phyloP scores from a whole-genome alignment of 371 early-diverging fungal genomes.

The Apophysomyces variabilis region DNA sequence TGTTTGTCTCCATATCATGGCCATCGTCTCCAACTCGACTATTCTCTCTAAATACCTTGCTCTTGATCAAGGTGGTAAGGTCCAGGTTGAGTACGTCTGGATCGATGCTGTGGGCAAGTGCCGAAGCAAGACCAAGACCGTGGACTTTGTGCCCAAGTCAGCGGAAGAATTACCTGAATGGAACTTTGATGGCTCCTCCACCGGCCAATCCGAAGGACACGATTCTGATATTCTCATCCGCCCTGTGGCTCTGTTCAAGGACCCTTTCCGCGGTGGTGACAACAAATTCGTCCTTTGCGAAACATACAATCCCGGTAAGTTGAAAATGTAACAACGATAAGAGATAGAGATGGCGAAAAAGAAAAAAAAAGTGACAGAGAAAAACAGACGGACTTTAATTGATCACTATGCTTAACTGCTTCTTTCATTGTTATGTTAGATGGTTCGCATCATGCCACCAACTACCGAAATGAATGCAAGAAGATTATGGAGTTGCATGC shows the following conservation, averaged over 20 bases:
- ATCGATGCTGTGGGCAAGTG: slow-evolving; percentile 47
- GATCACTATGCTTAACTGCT: not conserved
- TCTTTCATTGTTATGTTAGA: slow-evolving; percentile 20
- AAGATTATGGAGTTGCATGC: slow-evolving; percentile 54
- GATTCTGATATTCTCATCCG: slow-evolving; percentile 51
- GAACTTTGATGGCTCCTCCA: slow-evolving; percentile 60
- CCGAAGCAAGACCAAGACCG: slow-evolving; percentile 49
- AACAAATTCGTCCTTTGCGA: slow-evolving; percentile 35
- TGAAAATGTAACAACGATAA: not conserved
- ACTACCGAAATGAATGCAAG: slow-evolving; percentile 50
- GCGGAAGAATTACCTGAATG: slow-evolving; percentile 53
- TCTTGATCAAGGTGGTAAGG: slow-evolving; percentile 43
- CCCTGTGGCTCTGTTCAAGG: slow-evolving; percentile 56
- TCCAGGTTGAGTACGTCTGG: slow-evolving; percentile 59
- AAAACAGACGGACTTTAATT: not conserved
- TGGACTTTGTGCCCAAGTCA: slow-evolving; percentile 37
- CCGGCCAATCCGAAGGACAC: slow-evolving; percentile 52
- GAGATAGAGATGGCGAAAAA: not conserved
- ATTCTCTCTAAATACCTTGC: slow-evolving; percentile 46
- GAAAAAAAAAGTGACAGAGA: not conserved
- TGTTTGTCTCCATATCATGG: slow-evolving; percentile 13
- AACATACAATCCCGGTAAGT: slow-evolving; percentile 8
- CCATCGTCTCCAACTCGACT: slow-evolving; percentile 32
- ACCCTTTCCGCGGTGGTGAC: slow-evolving; percentile 59
- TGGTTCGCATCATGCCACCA: slow-evolving; percentile 64